Evolutionary conservation across 2,329 filamentous ascomycete species (phyloP).

Genomic region (Colletotrichum sp.): DNA sequence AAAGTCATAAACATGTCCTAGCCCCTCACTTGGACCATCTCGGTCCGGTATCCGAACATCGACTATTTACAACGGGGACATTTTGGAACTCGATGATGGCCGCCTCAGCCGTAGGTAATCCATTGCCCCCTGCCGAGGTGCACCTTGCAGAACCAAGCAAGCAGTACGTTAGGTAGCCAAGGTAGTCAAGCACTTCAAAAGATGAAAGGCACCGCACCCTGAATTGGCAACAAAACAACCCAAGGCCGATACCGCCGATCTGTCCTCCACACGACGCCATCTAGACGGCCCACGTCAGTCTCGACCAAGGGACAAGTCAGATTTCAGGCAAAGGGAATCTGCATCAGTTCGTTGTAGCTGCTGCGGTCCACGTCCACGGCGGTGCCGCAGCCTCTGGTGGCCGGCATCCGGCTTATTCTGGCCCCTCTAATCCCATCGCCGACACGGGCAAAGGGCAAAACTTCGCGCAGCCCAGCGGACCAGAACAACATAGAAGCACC

Average conservation of each 20-base stretch:
- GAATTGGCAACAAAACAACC: neutral
- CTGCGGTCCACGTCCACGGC: neutral
- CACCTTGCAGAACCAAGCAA: neutral
- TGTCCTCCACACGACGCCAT: neutral
- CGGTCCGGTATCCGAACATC: neutral
- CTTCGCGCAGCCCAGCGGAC: neutral
- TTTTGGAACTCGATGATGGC: neutral
- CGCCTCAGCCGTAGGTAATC: neutral
- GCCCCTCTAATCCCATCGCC: neutral
- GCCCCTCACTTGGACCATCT: neutral
- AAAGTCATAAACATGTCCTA: neutral
- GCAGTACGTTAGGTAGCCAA: neutral
- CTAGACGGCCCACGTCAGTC: neutral
- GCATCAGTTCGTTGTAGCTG: neutral
- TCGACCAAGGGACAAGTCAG: neutral
- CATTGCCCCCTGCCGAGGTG: neutral
- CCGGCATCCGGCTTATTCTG: neutral
- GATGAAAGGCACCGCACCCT: neutral
- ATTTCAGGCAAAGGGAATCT: neutral
- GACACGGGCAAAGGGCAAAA: neutral
- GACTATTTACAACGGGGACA: neutral
- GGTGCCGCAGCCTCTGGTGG: neutral
- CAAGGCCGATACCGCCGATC: constrained; percentile 1
- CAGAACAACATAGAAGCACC: neutral
- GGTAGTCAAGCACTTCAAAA: neutral